A percentile compares a stretch with the other conserved stretches of the same genome.
Evolutionary conservation across 1,284 basidiomycete genomes (phyloP).

Genomic region (Ustilago crameri): DNA sequence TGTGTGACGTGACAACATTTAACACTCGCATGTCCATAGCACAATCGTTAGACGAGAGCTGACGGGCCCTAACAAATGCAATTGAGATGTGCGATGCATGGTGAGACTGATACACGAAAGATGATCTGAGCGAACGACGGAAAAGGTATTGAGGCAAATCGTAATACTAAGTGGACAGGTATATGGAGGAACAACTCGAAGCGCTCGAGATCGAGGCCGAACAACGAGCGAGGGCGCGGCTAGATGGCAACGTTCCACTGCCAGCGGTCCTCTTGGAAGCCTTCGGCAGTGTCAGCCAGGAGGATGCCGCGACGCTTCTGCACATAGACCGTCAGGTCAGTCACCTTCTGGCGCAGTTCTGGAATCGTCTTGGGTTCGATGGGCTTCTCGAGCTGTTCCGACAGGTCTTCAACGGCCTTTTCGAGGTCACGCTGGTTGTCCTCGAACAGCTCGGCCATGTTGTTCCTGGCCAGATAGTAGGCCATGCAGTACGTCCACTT

Average conservation of each 20-base stretch:
- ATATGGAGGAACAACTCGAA: background rate
- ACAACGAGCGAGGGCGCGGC: background rate
- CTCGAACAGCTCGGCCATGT: constrained; percentile 94
- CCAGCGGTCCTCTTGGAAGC: constrained; percentile 84
- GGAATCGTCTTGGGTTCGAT: constrained; percentile 87
- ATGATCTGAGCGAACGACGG: background rate
- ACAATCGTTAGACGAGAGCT: background rate
- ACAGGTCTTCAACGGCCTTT: constrained; percentile 91
- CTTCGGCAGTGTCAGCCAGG: constrained; percentile 89
- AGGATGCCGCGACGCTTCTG: constrained; percentile 94
- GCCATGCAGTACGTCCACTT: constrained; percentile 99
- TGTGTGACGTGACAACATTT: too few species aligned
- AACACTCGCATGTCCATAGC: too few species aligned
- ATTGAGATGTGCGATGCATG: constrained; percentile 4
- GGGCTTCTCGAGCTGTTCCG: constrained; percentile 88
- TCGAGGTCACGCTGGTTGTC: constrained; percentile 98
- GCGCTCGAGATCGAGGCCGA: background rate
- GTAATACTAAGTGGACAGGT: background rate
- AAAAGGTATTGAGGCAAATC: background rate
- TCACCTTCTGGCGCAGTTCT: constrained; percentile 86
- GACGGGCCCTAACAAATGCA: background rate
- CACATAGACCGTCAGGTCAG: constrained; percentile 83
- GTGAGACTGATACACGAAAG: constrained; percentile 1
- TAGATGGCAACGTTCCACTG: constrained; percentile 60
- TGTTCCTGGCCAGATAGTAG: constrained; percentile 86